Evolutionary conservation across 768 basidiomycete genomes (phyloP).

Genomic region (Termitomyces sp.): DNA sequence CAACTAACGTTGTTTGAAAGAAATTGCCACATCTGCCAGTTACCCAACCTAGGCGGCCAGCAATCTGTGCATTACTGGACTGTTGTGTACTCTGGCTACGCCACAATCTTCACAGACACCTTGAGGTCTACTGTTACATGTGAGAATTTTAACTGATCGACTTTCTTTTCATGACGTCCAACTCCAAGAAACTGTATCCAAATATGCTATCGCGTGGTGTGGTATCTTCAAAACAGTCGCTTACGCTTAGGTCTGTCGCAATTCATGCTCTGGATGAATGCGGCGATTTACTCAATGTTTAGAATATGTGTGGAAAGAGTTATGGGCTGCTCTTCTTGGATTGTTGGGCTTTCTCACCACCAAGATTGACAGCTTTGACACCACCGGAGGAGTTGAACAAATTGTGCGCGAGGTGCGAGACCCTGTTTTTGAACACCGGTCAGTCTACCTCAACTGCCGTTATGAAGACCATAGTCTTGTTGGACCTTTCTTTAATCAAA

Average conservation of each 20-base stretch:
- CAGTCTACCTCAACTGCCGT: neutral
- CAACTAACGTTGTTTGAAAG: conserved; percentile 27
- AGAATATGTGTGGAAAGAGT: conserved; percentile 68
- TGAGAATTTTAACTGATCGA: conserved; percentile 27
- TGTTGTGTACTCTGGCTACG: conserved; percentile 69
- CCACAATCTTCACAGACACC: conserved; percentile 63
- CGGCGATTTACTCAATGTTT: neutral
- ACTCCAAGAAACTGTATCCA: conserved; percentile 50
- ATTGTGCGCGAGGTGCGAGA: conserved; percentile 52
- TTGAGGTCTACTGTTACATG: conserved; percentile 60
- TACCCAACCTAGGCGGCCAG: conserved; percentile 37
- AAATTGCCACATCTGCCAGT: conserved; percentile 51
- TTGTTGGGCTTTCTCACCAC: conserved; percentile 54
- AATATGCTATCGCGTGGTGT: conserved; percentile 53
- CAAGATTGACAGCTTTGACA: conserved; percentile 52
- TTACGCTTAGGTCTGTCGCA: conserved; percentile 47
- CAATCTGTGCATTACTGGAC: conserved; percentile 61
- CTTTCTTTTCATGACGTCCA: neutral
- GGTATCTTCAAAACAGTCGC: conserved; percentile 53
- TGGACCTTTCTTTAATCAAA: conserved; percentile 51
- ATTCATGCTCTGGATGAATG: neutral
- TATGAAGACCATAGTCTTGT: conserved; percentile 47
- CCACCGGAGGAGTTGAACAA: conserved; percentile 51
- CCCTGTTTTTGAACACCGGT: neutral
- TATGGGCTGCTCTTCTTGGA: conserved; percentile 59